Base-by-base conservation (phyloP, 2,329 filamentous ascomycete species). In the Diaporthe ilicicola region DNA sequence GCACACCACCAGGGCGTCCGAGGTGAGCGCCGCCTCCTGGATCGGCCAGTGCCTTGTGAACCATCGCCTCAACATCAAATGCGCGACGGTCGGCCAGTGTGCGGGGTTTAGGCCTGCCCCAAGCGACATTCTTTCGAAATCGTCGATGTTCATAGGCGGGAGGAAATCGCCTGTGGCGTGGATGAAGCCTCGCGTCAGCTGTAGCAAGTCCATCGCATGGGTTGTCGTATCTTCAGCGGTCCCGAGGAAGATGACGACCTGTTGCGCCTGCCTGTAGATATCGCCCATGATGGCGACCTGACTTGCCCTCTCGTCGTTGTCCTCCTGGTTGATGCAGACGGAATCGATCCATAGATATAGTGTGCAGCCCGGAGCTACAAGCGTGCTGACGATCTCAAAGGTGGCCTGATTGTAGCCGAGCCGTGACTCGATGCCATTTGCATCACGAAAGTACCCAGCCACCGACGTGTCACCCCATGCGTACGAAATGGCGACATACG, bases 391-490 rank as follows among this genome's bases (percentile, higher is more conserved):
- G 51, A 54, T 34, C 10, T 34, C 51, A 19, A 54, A 19, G 3
- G 29, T 13, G 10, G 13, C 51, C 51, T 32, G 7, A 19, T 12
- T 54, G 51, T 54, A 54, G 8, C 51, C 51, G 17, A 54, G 51
- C 1, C 13, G 8, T 12, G 51, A 32, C 51, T 34, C 29, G 17
- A 34, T 2, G 17, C 51, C 51, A 17, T 54, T 0, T 9, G 17
- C 0, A 17, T 54, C 51, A 9, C 29, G 1, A 17, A 54, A 54
- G 27, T 54, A 29, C 17, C 51, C 51, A 17, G 22, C 51, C 9
- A n/a, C 51, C 27, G 51, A 34, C 51, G 9, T 13, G 22, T 66
- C 64, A 8, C 64, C 64, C 64, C 64, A 55, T 19, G 50, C 22
- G 48, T 67, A 67, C 4, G 64, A 54, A 15, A 67, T 29, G 34